These are phyloP conservation scores for Veloboletus limbatus DNA, from an alignment of 1,284 basidiomycete species.

Conservation along the genomic window DNA sequence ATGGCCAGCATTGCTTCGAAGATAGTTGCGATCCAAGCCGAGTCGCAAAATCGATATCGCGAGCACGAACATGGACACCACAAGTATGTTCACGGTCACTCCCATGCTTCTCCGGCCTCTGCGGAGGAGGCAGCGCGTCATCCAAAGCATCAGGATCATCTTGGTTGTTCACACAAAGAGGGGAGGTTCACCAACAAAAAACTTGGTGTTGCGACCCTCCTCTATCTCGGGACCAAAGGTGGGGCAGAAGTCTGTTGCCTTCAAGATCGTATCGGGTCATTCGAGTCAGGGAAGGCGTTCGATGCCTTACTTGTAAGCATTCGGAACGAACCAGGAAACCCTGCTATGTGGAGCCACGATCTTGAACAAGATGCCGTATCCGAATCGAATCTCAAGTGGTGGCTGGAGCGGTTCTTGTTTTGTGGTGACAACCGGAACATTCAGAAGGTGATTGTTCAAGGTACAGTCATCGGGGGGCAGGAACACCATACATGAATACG, in stretches of 20 bases:
- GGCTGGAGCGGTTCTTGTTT: constrained; percentile 74
- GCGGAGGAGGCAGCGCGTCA: constrained; percentile 5
- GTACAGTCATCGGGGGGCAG: constrained; percentile 71
- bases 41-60: constrained; percentile 7
- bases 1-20: constrained; percentile 85
- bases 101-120: not conserved
- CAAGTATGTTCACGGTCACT: too few species aligned
- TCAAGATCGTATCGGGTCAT: constrained; percentile 71
- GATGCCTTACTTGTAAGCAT: constrained; percentile 79
- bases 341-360: constrained; percentile 56
- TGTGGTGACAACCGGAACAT: constrained; percentile 91
- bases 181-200: constrained; percentile 56
- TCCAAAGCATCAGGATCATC: not conserved
- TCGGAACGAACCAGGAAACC: constrained; percentile 51
- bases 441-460: constrained; percentile 80
- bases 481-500: constrained; percentile 26
- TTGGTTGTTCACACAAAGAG: constrained; percentile 4
- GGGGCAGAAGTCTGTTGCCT: constrained; percentile 85
- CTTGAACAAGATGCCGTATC: constrained; percentile 12
- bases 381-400: constrained; percentile 43
- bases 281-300: constrained; percentile 82
- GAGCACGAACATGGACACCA: constrained; percentile 11
- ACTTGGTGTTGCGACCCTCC: constrained; percentile 72
- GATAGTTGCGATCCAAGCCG: constrained; percentile 50
- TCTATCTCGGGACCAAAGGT: constrained; percentile 90